phyloP scores from a whole-genome alignment of 768 basidiomycete species.

The Lentinula boryana region DNA sequence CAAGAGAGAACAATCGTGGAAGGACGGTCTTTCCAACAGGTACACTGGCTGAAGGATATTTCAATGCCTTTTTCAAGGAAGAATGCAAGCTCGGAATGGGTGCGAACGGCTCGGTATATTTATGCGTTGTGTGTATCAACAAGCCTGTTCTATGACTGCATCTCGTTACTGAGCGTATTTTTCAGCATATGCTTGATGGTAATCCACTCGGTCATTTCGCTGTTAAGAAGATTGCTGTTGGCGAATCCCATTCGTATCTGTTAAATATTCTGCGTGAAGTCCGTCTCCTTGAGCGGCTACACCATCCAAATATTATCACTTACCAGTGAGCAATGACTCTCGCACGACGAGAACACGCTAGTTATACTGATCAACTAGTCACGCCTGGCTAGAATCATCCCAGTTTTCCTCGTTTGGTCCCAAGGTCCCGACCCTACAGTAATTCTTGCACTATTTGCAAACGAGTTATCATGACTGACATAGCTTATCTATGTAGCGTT shows the following conservation, averaged over 20 bases:
- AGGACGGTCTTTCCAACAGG: slow-evolving; percentile 53
- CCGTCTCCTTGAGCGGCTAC: slow-evolving; percentile 75
- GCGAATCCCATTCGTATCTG: slow-evolving; percentile 82
- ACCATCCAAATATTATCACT: slow-evolving; percentile 90
- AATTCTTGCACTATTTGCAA: slow-evolving; percentile 19
- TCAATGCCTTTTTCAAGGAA: slow-evolving; percentile 88
- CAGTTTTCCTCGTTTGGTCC: slow-evolving; percentile 89
- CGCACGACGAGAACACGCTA: not conserved
- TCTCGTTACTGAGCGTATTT: not conserved
- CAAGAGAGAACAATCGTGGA: slow-evolving; percentile 8
- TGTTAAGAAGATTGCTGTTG: slow-evolving; percentile 95
- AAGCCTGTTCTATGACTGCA: not conserved
- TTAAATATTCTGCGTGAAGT: slow-evolving; percentile 84
- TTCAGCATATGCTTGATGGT: slow-evolving; percentile 40
- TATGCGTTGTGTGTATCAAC: slow-evolving; percentile 63
- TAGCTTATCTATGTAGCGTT: slow-evolving; percentile 39
- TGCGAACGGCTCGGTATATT: slow-evolving; percentile 84
- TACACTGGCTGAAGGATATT: slow-evolving; percentile 88
- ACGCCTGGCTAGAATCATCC: slow-evolving; percentile 85
- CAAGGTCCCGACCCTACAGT: slow-evolving; percentile 84
- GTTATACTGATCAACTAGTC: slow-evolving; percentile 28
- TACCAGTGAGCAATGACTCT: slow-evolving; percentile 54
- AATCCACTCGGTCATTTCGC: slow-evolving; percentile 87
- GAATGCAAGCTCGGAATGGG: slow-evolving; percentile 91
- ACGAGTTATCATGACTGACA: not conserved